Evolutionary conservation across 2,329 filamentous ascomycete species (phyloP), one percentile per base, ranked within the genome.

Genomic region (Lachnum nothofagi): DNA sequence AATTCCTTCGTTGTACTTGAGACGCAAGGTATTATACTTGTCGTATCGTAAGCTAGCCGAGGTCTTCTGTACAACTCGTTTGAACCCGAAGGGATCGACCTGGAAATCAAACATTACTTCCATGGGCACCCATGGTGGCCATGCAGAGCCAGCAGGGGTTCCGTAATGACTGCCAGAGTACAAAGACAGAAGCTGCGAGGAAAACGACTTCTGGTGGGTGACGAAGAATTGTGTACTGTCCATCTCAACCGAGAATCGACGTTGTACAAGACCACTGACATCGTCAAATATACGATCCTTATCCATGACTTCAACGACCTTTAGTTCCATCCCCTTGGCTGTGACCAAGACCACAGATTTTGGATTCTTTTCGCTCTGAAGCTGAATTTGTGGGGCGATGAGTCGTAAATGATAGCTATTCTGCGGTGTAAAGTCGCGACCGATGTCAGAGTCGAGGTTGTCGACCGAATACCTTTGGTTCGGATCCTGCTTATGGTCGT

Each of bases 181-280:
- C 75, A 95, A 86, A 45, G 93, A 90, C 45, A 96, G 77, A 55
- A 94, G 81, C 54, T 88, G 86, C 8, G 85, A 86, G 10, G 80
- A 79, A 67, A 98, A 91, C 66, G 85, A 93, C 70, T 94, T 94
- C 61, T 91, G 87, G 54, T 91, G 91, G 0, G 91, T 93, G 42
- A 98, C 91, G 60, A 98, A 99, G 70, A 98, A 96, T 66, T 99
- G 93, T 23, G 94, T 86, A 64, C 91, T 95, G 69, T 98, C 93
- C 86, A 97, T 96, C 58, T 90, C 88, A 54, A 96, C 83, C 23
- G 91, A 81, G 71, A 97, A 96, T 6, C 93, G 86, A 31, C 91
- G 86, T 66, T 98, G 94, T 1, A 98, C 91, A 39, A 99, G 78
- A 46, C 93, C 94, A 62, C 89, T 95, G 61, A 99, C 90, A 59